phyloP scores from a whole-genome alignment of 2,329 filamentous ascomycete genomes.

The Ramularia collo-cygni region DNA sequence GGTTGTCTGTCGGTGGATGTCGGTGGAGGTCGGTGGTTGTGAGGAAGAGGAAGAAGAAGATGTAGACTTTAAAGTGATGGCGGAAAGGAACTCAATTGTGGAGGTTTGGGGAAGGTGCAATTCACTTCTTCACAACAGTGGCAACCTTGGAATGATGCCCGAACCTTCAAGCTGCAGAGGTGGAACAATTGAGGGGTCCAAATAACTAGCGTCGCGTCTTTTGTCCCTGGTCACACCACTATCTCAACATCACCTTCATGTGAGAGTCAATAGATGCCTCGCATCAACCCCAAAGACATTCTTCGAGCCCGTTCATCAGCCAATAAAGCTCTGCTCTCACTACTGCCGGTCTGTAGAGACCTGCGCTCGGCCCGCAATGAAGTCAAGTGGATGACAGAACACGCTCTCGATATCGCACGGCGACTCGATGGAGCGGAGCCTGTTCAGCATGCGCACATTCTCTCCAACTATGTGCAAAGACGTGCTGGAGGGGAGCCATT shows the following conservation, averaged over 20 bases:
- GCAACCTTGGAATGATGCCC: no score
- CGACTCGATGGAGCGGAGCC: constrained; percentile 20
- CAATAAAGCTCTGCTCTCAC: constrained; percentile 44
- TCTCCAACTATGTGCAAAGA: constrained; percentile 26
- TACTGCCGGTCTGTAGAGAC: constrained; percentile 59
- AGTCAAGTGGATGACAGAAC: constrained; percentile 64
- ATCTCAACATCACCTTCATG: not conserved
- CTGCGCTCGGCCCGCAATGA: constrained; percentile 60
- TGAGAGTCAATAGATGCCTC: constrained; percentile 21
- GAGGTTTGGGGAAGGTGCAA: not conserved
- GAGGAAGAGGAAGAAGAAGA: constrained; percentile 2
- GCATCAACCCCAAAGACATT: constrained; percentile 24
- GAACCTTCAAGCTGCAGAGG: no score
- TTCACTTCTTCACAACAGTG: no score
- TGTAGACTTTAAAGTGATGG: constrained; percentile 4
- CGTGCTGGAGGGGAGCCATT: constrained; percentile 64
- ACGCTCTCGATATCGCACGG: constrained; percentile 33
- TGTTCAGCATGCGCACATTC: constrained; percentile 11
- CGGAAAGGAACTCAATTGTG: constrained; percentile 1
- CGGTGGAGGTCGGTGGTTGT: no score
- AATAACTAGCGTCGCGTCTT: no score
- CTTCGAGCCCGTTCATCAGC: constrained; percentile 19
- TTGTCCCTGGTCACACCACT: no score
- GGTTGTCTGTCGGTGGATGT: not conserved
- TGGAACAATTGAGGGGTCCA: no score